Conservation (phyloP, 192 early-diverging fungal species). For the Thoreauomyces humboldtii region DNA sequence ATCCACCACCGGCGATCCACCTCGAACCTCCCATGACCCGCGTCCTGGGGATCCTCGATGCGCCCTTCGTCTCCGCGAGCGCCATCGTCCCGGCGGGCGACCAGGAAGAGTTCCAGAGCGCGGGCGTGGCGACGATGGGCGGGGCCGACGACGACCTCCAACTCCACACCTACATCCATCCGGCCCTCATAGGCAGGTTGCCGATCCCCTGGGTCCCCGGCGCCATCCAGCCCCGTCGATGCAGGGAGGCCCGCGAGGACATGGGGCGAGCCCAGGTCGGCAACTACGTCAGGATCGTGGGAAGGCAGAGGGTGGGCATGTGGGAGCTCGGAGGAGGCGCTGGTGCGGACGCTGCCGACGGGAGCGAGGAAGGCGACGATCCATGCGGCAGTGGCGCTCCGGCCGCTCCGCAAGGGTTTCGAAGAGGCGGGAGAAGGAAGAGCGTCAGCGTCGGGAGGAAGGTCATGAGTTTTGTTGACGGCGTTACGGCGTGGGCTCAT, state of each 20-base stretch:
- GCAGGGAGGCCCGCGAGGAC: constrained; percentile 34
- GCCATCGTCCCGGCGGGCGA: constrained; percentile 45
- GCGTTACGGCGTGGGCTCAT: constrained; percentile 37
- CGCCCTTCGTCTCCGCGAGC: constrained; percentile 31
- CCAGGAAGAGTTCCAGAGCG: constrained; percentile 19
- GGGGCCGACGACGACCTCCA: constrained; percentile 40
- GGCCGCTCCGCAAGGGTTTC: background rate
- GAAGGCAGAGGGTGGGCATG: constrained; percentile 30
- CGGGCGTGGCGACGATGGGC: constrained; percentile 36
- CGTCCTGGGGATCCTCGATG: constrained; percentile 49
- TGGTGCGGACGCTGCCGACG: background rate
- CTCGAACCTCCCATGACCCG: constrained; percentile 52
- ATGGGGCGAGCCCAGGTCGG: constrained; percentile 29
- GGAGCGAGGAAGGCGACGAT: constrained; percentile 4
- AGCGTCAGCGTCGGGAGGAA: constrained; percentile 5
- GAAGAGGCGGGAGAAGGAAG: constrained; percentile 11
- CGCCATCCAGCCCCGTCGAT: constrained; percentile 25
- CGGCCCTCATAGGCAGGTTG: constrained; percentile 50
- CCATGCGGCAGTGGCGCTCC: background rate
- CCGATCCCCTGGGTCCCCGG: constrained; percentile 47
- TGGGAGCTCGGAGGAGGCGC: constrained; percentile 10
- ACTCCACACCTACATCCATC: constrained; percentile 50
- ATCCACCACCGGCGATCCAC: constrained; percentile 15
- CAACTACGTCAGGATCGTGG: constrained; percentile 34
- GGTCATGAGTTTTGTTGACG: constrained; percentile 41